phyloP scores from a whole-genome alignment of 2,329 filamentous ascomycete species.

The Lachnellula cervina region DNA sequence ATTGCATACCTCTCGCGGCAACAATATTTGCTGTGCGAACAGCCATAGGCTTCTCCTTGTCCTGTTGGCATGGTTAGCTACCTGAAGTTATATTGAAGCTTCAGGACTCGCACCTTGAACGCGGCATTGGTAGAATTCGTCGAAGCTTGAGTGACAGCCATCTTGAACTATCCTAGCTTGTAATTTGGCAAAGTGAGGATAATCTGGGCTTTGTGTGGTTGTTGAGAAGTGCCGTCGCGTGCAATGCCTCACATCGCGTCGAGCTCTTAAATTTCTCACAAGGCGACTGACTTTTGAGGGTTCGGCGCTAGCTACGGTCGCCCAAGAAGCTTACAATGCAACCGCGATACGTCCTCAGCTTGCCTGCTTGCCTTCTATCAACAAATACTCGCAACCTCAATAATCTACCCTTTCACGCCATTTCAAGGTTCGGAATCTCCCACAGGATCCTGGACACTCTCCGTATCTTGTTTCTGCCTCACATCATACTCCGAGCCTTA shows the following conservation, averaged over 20 bases:
- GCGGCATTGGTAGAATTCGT: slow-evolving; percentile 53
- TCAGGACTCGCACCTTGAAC: slow-evolving; percentile 52
- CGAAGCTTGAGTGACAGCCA: slow-evolving; percentile 37
- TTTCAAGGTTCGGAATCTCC: neutral
- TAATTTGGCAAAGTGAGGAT: neutral
- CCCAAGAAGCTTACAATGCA: slow-evolving; percentile 9
- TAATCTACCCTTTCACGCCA: neutral
- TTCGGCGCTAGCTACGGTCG: slow-evolving; percentile 14
- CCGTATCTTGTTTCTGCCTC: neutral
- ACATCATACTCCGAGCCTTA: neutral
- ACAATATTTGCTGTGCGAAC: slow-evolving; percentile 96
- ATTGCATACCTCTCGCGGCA: slow-evolving; percentile 75
- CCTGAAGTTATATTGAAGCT: slow-evolving; percentile 17
- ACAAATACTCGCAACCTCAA: slow-evolving; percentile 6
- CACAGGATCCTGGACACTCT: neutral
- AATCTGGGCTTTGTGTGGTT: slow-evolving; percentile 1
- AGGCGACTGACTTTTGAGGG: slow-evolving; percentile 11
- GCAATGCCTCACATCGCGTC: neutral
- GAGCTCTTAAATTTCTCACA: slow-evolving; percentile 7
- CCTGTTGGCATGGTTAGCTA: slow-evolving; percentile 40
- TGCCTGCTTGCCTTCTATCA: slow-evolving; percentile 17
- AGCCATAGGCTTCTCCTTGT: slow-evolving; percentile 98
- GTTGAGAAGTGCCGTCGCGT: slow-evolving; percentile 19
- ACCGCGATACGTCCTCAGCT: slow-evolving; percentile 18
- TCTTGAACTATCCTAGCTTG: slow-evolving; percentile 32